Evolutionary conservation across 2,329 filamentous ascomycete species (phyloP).

Genomic region (Didymella keratinophila): DNA sequence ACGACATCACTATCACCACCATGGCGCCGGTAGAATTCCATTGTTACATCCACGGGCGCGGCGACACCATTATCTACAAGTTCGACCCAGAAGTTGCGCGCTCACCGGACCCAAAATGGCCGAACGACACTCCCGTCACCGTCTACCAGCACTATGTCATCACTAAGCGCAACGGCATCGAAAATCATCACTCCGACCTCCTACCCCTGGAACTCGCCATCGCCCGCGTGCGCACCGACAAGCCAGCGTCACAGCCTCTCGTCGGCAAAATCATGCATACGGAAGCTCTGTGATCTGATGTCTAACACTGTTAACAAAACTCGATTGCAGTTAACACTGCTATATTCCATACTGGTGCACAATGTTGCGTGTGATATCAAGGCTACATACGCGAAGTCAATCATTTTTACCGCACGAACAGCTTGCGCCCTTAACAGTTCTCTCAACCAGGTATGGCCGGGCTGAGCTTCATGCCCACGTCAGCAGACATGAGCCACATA

Average conservation of each 20-base stretch:
- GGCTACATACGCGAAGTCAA: not conserved
- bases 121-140: constrained; percentile 19
- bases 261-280: constrained; percentile 22
- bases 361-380: not conserved
- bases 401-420: not conserved
- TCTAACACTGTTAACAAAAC: not conserved
- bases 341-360: too few species aligned
- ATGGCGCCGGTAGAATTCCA: constrained; percentile 23
- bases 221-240: constrained; percentile 23
- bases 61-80: constrained; percentile 26
- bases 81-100: constrained; percentile 25
- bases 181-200: constrained; percentile 18
- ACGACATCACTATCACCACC: not conserved
- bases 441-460: not conserved
- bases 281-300: not conserved
- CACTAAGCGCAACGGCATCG: not conserved
- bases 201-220: constrained; percentile 15
- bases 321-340: not conserved
- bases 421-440: too few species aligned
- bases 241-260: constrained; percentile 13
- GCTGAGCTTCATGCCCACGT: not conserved
- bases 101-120: constrained; percentile 5
- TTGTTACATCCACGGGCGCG: constrained; percentile 24
- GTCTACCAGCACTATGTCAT: constrained; percentile 24
- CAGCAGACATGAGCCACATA: not conserved